Evolutionary conservation across 2,329 filamentous ascomycete species (phyloP), one percentile per base, ranked within the genome.

Genomic region (Colletotrichum shisoi): DNA sequence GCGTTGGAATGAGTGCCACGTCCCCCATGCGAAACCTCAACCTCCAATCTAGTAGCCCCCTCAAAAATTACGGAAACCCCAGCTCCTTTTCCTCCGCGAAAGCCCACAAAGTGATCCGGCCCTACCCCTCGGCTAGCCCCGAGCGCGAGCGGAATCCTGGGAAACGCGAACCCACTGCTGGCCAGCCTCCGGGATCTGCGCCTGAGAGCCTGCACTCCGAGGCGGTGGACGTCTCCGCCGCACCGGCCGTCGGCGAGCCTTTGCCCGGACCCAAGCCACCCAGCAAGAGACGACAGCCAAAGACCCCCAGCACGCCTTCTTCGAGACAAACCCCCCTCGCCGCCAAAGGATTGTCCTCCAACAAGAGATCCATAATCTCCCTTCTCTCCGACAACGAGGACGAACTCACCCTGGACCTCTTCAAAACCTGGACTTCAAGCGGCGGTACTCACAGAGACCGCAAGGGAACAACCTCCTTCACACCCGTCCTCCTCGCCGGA

Each of bases 341-440:
- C 21, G 8, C 52, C 5, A 52, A 46, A 1, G 49, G 39, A 15
- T 59, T 77, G 1, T 76, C 75, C 3, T 75, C 76, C 53, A 74
- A 73, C 54, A 74, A 73, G 31, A 75, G 72, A 63, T 78, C 80
- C 52, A 75, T 83, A 57, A 74, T 82, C 51, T 82, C 81, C 27
- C 77, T 84, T 63, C 71, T 82, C 12, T 77, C 80, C 7, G 76
- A 79, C 70, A 74, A 75, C 9, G 66, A 69, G 5, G 74, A 80
- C 59, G 79, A 80, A 42, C 78, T 79, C 19, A 76, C 78, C 13
- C 74, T 81, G 52, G 73, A 76, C 31, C 72, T 72, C 11, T 70
- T 70, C 46, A 70, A 71, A 46, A 70, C 74, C 67, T 71, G 72
- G 9, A 71, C 44, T n/a, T 24, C 34, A 17, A 51, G 45, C 27